A percentile compares a stretch with the other conserved stretches of the same genome.
phyloP scores from a whole-genome alignment of 2,329 filamentous ascomycete genomes.

The Zasmidium angulare region DNA sequence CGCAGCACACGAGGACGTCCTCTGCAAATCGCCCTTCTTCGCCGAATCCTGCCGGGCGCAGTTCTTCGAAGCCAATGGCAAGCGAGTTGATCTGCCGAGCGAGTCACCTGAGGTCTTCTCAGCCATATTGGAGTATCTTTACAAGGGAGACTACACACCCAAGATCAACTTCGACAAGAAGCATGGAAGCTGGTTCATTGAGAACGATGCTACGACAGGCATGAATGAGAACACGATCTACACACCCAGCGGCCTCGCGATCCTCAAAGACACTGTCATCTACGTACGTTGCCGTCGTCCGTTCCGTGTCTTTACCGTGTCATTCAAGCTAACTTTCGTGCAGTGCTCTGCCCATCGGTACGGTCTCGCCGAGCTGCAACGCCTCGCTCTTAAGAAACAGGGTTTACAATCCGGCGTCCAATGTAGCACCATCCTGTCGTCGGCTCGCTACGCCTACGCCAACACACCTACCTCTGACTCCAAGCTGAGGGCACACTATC shows the following conservation, averaged over 20 bases:
- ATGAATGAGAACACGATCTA: constrained; percentile 66
- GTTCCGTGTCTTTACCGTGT: background rate
- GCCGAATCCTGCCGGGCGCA: constrained; percentile 61
- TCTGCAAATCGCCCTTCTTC: constrained; percentile 79
- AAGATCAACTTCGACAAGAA: constrained; percentile 80
- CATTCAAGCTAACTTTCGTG: background rate
- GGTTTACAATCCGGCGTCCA: constrained; percentile 82
- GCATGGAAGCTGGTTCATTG: constrained; percentile 78
- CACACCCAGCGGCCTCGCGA: constrained; percentile 62
- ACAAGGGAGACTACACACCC: constrained; percentile 92
- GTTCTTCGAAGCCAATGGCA: constrained; percentile 61
- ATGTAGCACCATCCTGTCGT: constrained; percentile 79
- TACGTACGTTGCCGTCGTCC: constrained; percentile 58
- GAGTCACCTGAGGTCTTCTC: constrained; percentile 91
- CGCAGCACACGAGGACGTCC: constrained; percentile 84
- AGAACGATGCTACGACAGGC: constrained; percentile 51
- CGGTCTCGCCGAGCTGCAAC: constrained; percentile 79
- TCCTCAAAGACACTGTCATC: constrained; percentile 86
- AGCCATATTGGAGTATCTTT: constrained; percentile 84
- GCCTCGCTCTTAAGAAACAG: constrained; percentile 82
- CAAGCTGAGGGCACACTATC: constrained; percentile 86
- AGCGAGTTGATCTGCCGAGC: constrained; percentile 76
- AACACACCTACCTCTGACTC: constrained; percentile 88
- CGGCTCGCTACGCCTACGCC: constrained; percentile 84
- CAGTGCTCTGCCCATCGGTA: constrained; percentile 80